Evolutionary conservation across 129 eudicot species (phyloP).

Genomic region (Erigeron canadensis): DNA sequence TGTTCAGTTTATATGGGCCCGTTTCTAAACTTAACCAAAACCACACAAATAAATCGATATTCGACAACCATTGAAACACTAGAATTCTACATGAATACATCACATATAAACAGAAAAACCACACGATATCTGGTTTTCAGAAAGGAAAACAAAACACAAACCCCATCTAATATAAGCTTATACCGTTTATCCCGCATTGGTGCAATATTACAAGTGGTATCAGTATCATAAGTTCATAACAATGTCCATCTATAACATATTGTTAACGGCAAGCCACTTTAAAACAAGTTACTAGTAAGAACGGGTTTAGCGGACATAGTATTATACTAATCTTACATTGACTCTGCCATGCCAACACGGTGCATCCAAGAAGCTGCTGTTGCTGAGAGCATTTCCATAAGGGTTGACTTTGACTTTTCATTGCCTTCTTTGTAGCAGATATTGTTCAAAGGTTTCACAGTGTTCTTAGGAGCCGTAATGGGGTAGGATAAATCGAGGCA

Average conservation of each 20-base stretch:
- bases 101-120: no score
- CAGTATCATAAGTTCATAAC: slow-evolving; percentile 10
- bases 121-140: no score
- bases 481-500: slow-evolving; percentile 43
- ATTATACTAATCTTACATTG: slow-evolving; percentile 25
- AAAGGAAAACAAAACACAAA: neutral
- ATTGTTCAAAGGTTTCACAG: slow-evolving; percentile 23
- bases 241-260: neutral
- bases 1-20: no score
- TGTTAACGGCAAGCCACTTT: neutral
- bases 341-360: slow-evolving; percentile 29
- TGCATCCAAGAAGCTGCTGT: slow-evolving; percentile 37
- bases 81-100: no score
- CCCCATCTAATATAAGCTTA: neutral
- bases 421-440: slow-evolving; percentile 44
- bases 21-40: no score
- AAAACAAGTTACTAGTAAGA: slow-evolving; percentile 4
- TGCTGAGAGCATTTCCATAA: slow-evolving; percentile 26
- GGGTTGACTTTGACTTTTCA: slow-evolving; percentile 33
- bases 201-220: neutral
- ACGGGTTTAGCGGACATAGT: neutral
- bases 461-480: slow-evolving; percentile 18
- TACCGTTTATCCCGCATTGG: neutral
- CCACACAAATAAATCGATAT: no score
- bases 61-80: no score